Evolutionary conservation across 2,329 filamentous ascomycete genomes (phyloP).

Genomic region (Camillea tinctor): DNA sequence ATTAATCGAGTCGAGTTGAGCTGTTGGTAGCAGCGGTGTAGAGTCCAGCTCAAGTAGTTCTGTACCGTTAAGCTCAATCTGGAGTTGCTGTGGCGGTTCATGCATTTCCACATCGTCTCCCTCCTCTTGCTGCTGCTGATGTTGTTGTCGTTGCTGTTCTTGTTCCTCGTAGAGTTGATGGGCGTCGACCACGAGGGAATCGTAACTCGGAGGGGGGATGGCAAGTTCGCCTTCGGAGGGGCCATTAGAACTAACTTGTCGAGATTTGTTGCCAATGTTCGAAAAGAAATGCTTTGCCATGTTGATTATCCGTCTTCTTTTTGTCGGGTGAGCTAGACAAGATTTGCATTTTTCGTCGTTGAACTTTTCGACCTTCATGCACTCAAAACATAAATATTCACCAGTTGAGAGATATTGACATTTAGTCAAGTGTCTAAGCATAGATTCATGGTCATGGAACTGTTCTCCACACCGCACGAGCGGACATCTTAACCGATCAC

Average conservation of each 20-base stretch:
- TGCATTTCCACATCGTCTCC: slow-evolving; percentile 5
- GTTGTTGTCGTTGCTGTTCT: slow-evolving; percentile 23
- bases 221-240: slow-evolving; percentile 33
- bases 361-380: slow-evolving; percentile 51
- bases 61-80: slow-evolving; percentile 47
- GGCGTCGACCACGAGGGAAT: slow-evolving; percentile 38
- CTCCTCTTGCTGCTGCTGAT: slow-evolving; percentile 10
- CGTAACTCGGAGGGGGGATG: slow-evolving; percentile 46
- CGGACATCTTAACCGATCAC: slow-evolving; percentile 51
- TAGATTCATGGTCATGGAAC: slow-evolving; percentile 51
- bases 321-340: slow-evolving; percentile 50
- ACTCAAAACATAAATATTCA: slow-evolving; percentile 58
- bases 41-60: slow-evolving; percentile 56
- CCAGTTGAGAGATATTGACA: slow-evolving; percentile 48
- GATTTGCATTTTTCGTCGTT: slow-evolving; percentile 51
- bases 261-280: slow-evolving; percentile 48
- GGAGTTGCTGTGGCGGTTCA: slow-evolving; percentile 14
- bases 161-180: slow-evolving; percentile 14
- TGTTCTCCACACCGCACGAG: slow-evolving; percentile 49
- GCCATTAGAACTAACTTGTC: slow-evolving; percentile 33
- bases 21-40: slow-evolving; percentile 35
- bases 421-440: slow-evolving; percentile 52
- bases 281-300: slow-evolving; percentile 56
- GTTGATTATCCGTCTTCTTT: slow-evolving; percentile 50
- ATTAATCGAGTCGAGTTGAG: slow-evolving; percentile 29